phyloP scores from a whole-genome alignment of 768 basidiomycete species.

The Leccinellum albellum region DNA sequence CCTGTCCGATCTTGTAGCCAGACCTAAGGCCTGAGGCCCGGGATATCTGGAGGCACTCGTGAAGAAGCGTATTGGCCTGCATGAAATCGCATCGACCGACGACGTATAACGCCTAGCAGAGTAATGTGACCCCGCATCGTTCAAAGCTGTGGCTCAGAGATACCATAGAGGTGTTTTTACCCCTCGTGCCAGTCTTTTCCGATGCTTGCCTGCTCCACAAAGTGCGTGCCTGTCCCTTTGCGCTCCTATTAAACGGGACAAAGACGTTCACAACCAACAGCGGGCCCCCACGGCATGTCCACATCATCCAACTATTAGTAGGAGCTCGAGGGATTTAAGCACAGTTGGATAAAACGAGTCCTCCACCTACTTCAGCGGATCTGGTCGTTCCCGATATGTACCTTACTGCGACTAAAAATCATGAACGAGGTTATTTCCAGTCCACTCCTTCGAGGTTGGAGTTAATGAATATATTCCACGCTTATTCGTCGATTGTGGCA shows the following conservation, averaged over 20 bases:
- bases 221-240: conserved; percentile 3
- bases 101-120: too few relatives aligned
- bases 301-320: conserved; percentile 2
- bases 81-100: background rate
- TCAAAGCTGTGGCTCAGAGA: background rate
- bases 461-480: background rate
- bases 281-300: background rate
- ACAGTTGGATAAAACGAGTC: background rate
- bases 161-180: conserved; percentile 1
- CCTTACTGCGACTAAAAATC: background rate
- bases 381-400: conserved; percentile 15
- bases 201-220: background rate
- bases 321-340: conserved; percentile 14
- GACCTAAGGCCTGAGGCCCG: too few relatives aligned
- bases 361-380: background rate
- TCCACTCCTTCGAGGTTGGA: background rate
- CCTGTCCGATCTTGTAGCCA: background rate
- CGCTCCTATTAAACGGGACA: background rate
- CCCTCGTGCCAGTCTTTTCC: background rate
- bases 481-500: background rate
- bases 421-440: conserved; percentile 10
- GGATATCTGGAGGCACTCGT: background rate
- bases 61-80: background rate
- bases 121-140: too few relatives aligned
- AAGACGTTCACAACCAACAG: background rate